Conservation (phyloP, 2,329 filamentous ascomycete genomes). For the Penicillium sp. region DNA sequence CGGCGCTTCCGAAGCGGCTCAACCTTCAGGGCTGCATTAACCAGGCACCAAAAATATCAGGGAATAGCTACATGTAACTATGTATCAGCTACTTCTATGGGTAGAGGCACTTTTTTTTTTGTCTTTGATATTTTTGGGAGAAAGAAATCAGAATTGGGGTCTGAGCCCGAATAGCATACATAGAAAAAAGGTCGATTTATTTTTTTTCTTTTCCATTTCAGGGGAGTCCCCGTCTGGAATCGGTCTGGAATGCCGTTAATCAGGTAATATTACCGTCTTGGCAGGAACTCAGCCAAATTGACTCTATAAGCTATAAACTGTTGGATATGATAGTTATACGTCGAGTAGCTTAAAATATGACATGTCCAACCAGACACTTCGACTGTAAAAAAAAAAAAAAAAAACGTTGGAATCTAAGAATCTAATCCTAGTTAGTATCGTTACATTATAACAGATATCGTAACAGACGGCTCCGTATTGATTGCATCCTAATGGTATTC, state of each 20-base stretch:
- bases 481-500: slow-evolving; percentile 27
- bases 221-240: slow-evolving; percentile 19
- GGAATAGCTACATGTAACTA: neutral
- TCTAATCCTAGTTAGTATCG: neutral
- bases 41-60: neutral
- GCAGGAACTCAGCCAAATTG: no score
- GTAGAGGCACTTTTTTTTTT: neutral
- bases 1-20: slow-evolving; percentile 3
- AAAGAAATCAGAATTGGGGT: neutral
- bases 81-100: neutral
- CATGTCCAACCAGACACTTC: slow-evolving; percentile 21
- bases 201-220: slow-evolving; percentile 10
- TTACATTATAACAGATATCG: slow-evolving; percentile 2
- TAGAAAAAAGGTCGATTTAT: neutral
- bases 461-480: neutral
- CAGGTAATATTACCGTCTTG: slow-evolving; percentile 25
- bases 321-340: no score
- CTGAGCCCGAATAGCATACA: neutral
- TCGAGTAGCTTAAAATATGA: slow-evolving; percentile 15
- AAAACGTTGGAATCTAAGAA: neutral
- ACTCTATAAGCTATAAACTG: no score
- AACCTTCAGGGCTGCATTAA: neutral
- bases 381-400: no score
- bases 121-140: no score
- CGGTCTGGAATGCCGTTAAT: slow-evolving; percentile 26